phyloP scores from a whole-genome alignment of 1,284 basidiomycete genomes.

The Leccinum cinnamomeum region DNA sequence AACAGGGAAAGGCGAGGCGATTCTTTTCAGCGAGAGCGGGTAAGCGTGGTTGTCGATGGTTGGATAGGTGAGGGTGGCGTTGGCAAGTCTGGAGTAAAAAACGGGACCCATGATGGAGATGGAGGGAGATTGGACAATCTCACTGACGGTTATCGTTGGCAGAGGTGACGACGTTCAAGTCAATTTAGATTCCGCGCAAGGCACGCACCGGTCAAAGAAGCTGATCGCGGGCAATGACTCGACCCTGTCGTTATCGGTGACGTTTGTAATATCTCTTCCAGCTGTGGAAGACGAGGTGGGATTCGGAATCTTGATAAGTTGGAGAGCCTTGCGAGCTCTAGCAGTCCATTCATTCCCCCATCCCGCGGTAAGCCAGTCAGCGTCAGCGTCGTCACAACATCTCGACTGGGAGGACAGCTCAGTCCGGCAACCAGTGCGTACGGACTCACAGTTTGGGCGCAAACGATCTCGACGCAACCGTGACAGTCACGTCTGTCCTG shows the following conservation, averaged over 20 bases:
- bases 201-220: slow-evolving; percentile 44
- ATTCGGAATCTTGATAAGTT: slow-evolving; percentile 67
- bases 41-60: slow-evolving; percentile 78
- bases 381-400: not conserved
- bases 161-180: too few relatives aligned
- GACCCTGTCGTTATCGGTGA: too few relatives aligned
- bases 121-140: too few relatives aligned
- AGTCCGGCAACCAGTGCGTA: not conserved
- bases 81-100: slow-evolving; percentile 15
- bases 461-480: slow-evolving; percentile 75
- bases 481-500: slow-evolving; percentile 55
- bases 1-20: slow-evolving; percentile 46
- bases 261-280: too few relatives aligned
- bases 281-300: slow-evolving; percentile 31
- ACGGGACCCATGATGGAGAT: too few relatives aligned
- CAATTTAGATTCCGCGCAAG: too few relatives aligned
- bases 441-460: slow-evolving; percentile 64
- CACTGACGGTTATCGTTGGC: too few relatives aligned
- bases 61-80: slow-evolving; percentile 40
- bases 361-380: not conserved
- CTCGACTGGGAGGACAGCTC: not conserved
- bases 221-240: too few relatives aligned
- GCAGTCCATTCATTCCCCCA: not conserved
- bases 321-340: slow-evolving; percentile 76
- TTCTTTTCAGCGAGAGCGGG: slow-evolving; percentile 55